These are phyloP conservation scores for Chaetoceros muelleri DNA, from an alignment of 108 stramenopile species.

Conservation along the genomic window DNA sequence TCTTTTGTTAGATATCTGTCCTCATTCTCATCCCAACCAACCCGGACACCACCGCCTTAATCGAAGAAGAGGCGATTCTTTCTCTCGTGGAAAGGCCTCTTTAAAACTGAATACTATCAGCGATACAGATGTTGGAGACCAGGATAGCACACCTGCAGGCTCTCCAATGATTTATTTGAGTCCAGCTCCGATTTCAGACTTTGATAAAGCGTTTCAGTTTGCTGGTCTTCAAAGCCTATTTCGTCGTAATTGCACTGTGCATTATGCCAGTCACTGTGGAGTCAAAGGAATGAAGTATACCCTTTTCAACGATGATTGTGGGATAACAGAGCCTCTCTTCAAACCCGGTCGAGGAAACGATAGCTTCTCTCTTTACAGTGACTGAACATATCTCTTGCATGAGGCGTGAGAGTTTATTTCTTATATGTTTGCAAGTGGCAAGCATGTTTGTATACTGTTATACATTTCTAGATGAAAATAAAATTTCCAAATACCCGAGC, in stretches of 20 bases:
- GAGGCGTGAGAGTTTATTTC: no score
- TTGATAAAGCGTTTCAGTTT: constrained; percentile 52
- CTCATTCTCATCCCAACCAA: constrained; percentile 43
- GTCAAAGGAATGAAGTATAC: neutral
- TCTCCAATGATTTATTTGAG: constrained; percentile 71
- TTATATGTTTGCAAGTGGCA: no score
- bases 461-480: no score
- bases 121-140: constrained; percentile 15
- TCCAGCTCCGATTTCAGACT: constrained; percentile 65
- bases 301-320: neutral
- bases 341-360: no score
- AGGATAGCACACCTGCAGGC: constrained; percentile 21
- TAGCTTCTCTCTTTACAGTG: no score
- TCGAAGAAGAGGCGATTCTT: neutral
- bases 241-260: constrained; percentile 45
- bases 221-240: constrained; percentile 71
- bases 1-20: constrained; percentile 60
- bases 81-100: constrained; percentile 5
- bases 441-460: no score
- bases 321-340: no score
- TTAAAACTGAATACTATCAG: constrained; percentile 11
- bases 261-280: neutral
- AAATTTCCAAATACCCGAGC: no score
- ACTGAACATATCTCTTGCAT: no score
- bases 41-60: constrained; percentile 23